These are phyloP conservation scores for Parastagonospora avenae DNA, from an alignment of 2,329 filamentous ascomycete genomes.

Conservation along the genomic window DNA sequence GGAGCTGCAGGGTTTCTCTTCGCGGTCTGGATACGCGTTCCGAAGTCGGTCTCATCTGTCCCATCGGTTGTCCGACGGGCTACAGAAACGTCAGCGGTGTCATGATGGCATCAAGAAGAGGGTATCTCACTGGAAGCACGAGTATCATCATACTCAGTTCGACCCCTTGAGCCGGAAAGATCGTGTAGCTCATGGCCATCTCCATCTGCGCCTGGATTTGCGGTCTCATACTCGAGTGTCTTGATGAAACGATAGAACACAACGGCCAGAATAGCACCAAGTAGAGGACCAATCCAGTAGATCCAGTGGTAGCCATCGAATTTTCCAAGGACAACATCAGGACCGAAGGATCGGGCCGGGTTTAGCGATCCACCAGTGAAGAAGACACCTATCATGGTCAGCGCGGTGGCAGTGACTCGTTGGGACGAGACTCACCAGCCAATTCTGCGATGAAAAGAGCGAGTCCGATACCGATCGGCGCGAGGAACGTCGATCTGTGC, in stretches of 20 bases:
- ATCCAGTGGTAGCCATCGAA: slow-evolving; percentile 58
- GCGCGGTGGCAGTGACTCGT: background rate
- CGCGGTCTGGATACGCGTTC: slow-evolving; percentile 15
- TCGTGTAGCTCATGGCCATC: slow-evolving; percentile 47
- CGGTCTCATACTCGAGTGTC: slow-evolving; percentile 56
- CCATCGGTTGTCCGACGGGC: slow-evolving; percentile 31
- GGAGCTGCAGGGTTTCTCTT: slow-evolving; percentile 3
- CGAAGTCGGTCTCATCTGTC: slow-evolving; percentile 33
- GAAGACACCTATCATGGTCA: slow-evolving; percentile 47
- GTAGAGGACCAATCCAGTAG: slow-evolving; percentile 56
- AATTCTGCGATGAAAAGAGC: slow-evolving; percentile 55
- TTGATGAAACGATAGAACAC: slow-evolving; percentile 58
- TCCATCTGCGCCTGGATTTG: slow-evolving; percentile 55
- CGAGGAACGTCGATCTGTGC: slow-evolving; percentile 47
- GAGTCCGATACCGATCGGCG: slow-evolving; percentile 51
- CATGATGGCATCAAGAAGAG: background rate
- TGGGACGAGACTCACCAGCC: slow-evolving; percentile 34
- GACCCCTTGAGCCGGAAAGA: slow-evolving; percentile 21
- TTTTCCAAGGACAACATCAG: slow-evolving; percentile 49
- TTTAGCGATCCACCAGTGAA: slow-evolving; percentile 56
- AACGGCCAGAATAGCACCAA: slow-evolving; percentile 54
- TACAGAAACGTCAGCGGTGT: slow-evolving; percentile 20
- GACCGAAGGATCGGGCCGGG: slow-evolving; percentile 56
- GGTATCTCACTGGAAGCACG: background rate
- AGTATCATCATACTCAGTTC: slow-evolving; percentile 3